Percentiles rank a stretch among this genome's conserved stretches.
Conservation (phyloP, 2,329 filamentous ascomycete species). For the Hypoxylon sp. region DNA sequence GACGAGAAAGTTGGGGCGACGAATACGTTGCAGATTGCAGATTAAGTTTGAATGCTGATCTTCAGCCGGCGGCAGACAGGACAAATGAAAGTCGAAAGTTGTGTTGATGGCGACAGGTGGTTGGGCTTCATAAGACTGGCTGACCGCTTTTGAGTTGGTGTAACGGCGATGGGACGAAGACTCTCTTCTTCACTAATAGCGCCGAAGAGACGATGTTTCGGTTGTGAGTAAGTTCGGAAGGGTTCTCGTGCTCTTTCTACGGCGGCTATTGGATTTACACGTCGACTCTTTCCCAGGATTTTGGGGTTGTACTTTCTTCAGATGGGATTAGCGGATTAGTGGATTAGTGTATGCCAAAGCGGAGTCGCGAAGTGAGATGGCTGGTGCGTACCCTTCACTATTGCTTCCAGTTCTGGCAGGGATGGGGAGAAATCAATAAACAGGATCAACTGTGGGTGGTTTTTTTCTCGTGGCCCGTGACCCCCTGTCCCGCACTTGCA, state of each 20-base stretch:
- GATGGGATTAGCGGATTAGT: slow-evolving; percentile 31
- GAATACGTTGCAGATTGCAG: slow-evolving; percentile 41
- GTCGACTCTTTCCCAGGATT: slow-evolving; percentile 31
- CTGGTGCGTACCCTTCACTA: slow-evolving; percentile 12
- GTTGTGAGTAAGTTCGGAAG: slow-evolving; percentile 17
- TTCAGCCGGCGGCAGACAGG: slow-evolving; percentile 40
- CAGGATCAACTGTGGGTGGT: slow-evolving; percentile 30
- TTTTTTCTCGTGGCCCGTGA: slow-evolving; percentile 21
- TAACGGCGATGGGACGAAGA: slow-evolving; percentile 27
- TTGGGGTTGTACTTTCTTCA: slow-evolving; percentile 41
- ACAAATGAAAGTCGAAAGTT: slow-evolving; percentile 41
- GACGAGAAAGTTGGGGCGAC: slow-evolving; percentile 35
- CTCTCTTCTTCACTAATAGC: slow-evolving; percentile 6
- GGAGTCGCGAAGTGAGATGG: slow-evolving; percentile 32
- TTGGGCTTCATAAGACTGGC: slow-evolving; percentile 46
- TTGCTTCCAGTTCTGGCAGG: slow-evolving; percentile 15
- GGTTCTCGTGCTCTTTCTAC: slow-evolving; percentile 40
- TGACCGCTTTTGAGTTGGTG: slow-evolving; percentile 42
- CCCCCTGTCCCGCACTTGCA: slow-evolving; percentile 25
- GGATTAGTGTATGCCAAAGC: slow-evolving; percentile 29
- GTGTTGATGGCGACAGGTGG: slow-evolving; percentile 43
- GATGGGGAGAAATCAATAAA: slow-evolving; percentile 36
- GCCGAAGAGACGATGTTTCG: slow-evolving; percentile 11
- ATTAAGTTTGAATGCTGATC: slow-evolving; percentile 40
- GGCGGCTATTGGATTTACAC: slow-evolving; percentile 46